A percentile compares a stretch with the other conserved stretches of the same genome.
These are phyloP conservation scores for Entonaema liquescens DNA, from an alignment of 495 filamentous ascomycete species.

Conservation along the genomic window DNA sequence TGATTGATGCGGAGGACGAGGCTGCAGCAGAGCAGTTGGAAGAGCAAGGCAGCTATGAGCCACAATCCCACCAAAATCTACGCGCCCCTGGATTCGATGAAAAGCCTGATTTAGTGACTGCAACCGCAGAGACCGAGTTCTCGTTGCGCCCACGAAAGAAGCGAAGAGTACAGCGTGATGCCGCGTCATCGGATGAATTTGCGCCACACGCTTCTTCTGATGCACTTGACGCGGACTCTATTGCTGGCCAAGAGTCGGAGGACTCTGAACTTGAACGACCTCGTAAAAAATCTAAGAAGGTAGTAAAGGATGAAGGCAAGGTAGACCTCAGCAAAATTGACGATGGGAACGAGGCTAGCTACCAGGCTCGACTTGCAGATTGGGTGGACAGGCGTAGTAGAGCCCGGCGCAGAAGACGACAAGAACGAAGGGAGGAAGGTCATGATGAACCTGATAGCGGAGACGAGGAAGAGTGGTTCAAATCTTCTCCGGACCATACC, in stretches of 20 bases:
- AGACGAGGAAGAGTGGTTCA: constrained; percentile 78
- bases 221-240: constrained; percentile 43
- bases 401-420: constrained; percentile 63
- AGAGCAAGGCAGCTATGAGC: constrained; percentile 65
- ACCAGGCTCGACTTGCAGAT: constrained; percentile 75
- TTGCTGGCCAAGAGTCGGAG: constrained; percentile 46
- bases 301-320: constrained; percentile 56
- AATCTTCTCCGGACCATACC: constrained; percentile 80
- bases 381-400: constrained; percentile 77
- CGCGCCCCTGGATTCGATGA: constrained; percentile 79
- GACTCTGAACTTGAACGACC: constrained; percentile 49
- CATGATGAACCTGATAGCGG: constrained; percentile 50
- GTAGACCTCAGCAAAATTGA: constrained; percentile 82
- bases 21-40: constrained; percentile 59
- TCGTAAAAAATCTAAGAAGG: constrained; percentile 51
- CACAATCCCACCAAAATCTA: constrained; percentile 81
- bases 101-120: constrained; percentile 43
- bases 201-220: constrained; percentile 47
- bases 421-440: constrained; percentile 46
- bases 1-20: constrained; percentile 77
- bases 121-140: constrained; percentile 57
- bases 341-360: constrained; percentile 88
- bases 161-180: constrained; percentile 44
- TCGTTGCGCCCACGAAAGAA: constrained; percentile 60
- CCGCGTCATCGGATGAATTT: constrained; percentile 57